Conservation (phyloP, 371 early-diverging fungal genomes). For the Actinomortierella ambigua region DNA sequence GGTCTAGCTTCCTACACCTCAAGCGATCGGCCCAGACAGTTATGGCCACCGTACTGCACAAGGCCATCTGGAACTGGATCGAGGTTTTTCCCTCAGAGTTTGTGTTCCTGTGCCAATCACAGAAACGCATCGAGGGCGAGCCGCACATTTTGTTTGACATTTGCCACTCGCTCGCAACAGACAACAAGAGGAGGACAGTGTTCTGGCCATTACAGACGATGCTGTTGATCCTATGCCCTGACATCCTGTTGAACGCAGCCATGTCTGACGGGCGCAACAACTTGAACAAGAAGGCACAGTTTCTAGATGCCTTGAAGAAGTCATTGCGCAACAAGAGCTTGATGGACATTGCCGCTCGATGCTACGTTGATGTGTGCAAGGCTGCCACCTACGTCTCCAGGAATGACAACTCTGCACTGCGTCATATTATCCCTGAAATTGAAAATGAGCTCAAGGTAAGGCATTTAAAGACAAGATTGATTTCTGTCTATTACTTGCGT, state of each 20-base stretch:
- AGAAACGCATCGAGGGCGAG: slow-evolving; percentile 78
- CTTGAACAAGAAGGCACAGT: slow-evolving; percentile 59
- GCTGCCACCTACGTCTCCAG: slow-evolving; percentile 75
- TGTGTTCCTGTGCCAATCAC: slow-evolving; percentile 67
- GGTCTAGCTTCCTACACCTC: slow-evolving; percentile 64
- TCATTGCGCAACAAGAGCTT: slow-evolving; percentile 62
- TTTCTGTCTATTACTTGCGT: slow-evolving; percentile 5
- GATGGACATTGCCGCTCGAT: slow-evolving; percentile 77
- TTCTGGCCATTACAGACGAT: slow-evolving; percentile 88
- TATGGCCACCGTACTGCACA: slow-evolving; percentile 71
- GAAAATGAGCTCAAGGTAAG: slow-evolving; percentile 74
- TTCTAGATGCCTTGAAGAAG: slow-evolving; percentile 70
- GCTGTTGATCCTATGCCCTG: slow-evolving; percentile 82
- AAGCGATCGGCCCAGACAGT: slow-evolving; percentile 72
- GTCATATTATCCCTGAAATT: slow-evolving; percentile 72
- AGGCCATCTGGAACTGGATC: slow-evolving; percentile 91
- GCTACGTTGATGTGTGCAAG: slow-evolving; percentile 82
- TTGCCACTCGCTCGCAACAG: slow-evolving; percentile 68
- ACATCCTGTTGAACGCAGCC: slow-evolving; percentile 62
- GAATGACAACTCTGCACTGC: slow-evolving; percentile 66
- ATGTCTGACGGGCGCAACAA: slow-evolving; percentile 51
- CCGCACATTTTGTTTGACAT: slow-evolving; percentile 82
- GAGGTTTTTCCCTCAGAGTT: slow-evolving; percentile 82
- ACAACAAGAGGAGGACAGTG: slow-evolving; percentile 67
- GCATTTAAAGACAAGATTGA: neutral